These are phyloP conservation scores for Solanum commersonii DNA, from an alignment of 257 asterid species.

Conservation along the genomic window DNA sequence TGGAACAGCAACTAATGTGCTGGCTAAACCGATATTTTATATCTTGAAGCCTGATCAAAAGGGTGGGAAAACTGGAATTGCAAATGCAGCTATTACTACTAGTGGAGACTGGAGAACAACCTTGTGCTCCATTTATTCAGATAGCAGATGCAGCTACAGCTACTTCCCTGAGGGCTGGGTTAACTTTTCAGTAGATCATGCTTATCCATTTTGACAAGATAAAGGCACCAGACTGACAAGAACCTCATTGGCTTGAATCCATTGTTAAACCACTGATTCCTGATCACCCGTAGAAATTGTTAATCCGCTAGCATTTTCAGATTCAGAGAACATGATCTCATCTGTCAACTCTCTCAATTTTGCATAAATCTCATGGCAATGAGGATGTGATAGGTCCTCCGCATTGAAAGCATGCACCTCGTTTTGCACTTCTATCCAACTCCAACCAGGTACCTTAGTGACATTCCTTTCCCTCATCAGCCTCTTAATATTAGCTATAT, in stretches of 20 bases:
- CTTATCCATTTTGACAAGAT: background rate
- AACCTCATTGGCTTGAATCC: background rate
- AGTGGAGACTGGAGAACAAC: background rate
- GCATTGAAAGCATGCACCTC: conserved; percentile 72
- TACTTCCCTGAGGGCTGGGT: background rate
- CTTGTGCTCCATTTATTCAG: background rate
- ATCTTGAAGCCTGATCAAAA: background rate
- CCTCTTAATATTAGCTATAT: conserved; percentile 59
- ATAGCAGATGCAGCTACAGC: background rate
- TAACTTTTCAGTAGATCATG: background rate
- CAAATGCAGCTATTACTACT: background rate
- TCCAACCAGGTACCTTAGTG: conserved; percentile 80
- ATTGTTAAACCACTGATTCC: conserved; percentile 8
- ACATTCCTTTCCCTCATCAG: conserved; percentile 65
- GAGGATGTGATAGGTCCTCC: conserved; percentile 52
- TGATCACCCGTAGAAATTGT: conserved; percentile 5
- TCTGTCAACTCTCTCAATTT: conserved; percentile 23
- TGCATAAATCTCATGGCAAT: conserved; percentile 37
- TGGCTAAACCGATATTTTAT: background rate
- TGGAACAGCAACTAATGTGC: background rate
- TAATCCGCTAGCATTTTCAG: background rate
- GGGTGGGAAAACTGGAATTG: background rate
- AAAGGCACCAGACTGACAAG: background rate
- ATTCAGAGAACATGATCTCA: conserved; percentile 32
- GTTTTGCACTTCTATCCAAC: conserved; percentile 70